A percentile compares a stretch with the other conserved stretches of the same genome.
These are phyloP conservation scores for Candolleomyces eurysporus DNA, from an alignment of 768 basidiomycete genomes.

Conservation along the genomic window DNA sequence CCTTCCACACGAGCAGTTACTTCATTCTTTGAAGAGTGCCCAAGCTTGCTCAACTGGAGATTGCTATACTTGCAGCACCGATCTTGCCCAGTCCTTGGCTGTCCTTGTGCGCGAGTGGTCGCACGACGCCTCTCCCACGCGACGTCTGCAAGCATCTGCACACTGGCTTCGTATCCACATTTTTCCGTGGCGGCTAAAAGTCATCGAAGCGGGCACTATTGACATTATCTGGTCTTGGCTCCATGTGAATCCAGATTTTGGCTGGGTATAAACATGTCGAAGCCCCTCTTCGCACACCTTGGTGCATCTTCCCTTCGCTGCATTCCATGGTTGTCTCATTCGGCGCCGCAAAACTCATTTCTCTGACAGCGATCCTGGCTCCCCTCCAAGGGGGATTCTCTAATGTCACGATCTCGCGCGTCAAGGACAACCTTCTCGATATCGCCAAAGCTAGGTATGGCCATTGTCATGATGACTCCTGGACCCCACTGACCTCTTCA, in stretches of 20 bases:
- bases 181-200: not conserved
- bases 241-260: not conserved
- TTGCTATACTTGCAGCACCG: too few relatives aligned
- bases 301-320: not conserved
- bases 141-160: not conserved
- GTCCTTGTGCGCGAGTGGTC: too few relatives aligned
- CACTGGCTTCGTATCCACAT: not conserved
- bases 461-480: not conserved
- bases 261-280: too few relatives aligned
- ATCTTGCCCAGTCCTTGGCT: too few relatives aligned
- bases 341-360: not conserved
- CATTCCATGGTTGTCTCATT: conserved; percentile 7
- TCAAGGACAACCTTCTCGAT: conserved; percentile 20
- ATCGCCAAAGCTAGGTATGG: conserved; percentile 27
- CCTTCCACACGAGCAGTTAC: too few relatives aligned
- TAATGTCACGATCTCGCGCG: conserved; percentile 16
- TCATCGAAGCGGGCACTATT: not conserved
- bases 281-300: not conserved
- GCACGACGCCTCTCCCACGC: too few relatives aligned
- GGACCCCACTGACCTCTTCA: not conserved
- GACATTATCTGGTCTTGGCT: not conserved
- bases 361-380: not conserved
- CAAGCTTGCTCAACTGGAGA: too few relatives aligned
- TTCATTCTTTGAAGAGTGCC: too few relatives aligned
- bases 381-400: conserved; percentile 22